These are phyloP conservation scores for Astrothelium subdiscretum DNA, from an alignment of 495 filamentous ascomycete genomes.

Conservation along the genomic window DNA sequence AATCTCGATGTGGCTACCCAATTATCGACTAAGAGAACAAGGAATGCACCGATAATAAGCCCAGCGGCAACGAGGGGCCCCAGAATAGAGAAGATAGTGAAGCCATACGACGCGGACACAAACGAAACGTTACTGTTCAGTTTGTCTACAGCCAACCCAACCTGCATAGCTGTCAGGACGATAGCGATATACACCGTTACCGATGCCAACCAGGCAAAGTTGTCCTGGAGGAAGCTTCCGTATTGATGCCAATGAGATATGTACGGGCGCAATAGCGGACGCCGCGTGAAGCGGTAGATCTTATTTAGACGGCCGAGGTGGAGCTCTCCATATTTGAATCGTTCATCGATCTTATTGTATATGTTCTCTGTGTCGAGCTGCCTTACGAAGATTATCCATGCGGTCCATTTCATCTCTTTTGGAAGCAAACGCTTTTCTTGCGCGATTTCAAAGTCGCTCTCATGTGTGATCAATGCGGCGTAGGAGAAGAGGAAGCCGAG, in stretches of 20 bases:
- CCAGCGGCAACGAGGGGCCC: neutral
- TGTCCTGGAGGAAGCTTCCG: constrained; percentile 28
- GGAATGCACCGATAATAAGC: too few species aligned
- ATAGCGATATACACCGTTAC: constrained; percentile 41
- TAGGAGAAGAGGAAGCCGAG: constrained; percentile 35
- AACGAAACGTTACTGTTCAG: constrained; percentile 33
- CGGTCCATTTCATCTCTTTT: constrained; percentile 10
- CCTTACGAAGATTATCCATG: constrained; percentile 10
- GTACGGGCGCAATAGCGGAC: neutral
- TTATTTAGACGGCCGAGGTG: constrained; percentile 19
- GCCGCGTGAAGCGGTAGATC: constrained; percentile 18
- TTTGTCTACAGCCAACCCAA: constrained; percentile 37
- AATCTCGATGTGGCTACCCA: too few species aligned
- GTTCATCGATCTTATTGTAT: constrained; percentile 20
- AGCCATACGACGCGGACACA: constrained; percentile 38
- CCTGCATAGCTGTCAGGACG: constrained; percentile 48
- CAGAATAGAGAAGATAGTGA: constrained; percentile 34
- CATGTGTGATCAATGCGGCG: constrained; percentile 25
- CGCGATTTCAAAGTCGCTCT: constrained; percentile 34
- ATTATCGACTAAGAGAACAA: too few species aligned
- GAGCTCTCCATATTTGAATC: constrained; percentile 25
- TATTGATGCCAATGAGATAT: neutral
- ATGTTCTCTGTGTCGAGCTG: too few species aligned
- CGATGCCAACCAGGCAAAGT: constrained; percentile 35
- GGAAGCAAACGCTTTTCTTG: constrained; percentile 22